Conservation (phyloP, 2,329 filamentous ascomycete species). For the Aspergillus sp. region DNA sequence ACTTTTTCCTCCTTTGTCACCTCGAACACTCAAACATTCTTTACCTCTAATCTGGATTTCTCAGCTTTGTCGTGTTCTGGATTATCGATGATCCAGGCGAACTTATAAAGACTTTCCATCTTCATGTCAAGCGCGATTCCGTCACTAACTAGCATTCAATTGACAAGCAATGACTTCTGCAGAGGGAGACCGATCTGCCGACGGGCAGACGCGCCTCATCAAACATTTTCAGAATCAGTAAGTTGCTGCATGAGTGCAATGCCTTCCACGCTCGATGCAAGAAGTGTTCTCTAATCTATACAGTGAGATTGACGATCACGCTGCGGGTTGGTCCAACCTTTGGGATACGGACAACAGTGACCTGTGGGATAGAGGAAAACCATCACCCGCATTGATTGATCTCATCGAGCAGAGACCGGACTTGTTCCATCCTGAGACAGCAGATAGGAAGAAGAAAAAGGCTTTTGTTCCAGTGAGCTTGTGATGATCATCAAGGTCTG, state of each 20-base stretch:
- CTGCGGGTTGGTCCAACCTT: slow-evolving; percentile 18
- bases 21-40: background rate
- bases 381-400: slow-evolving; percentile 31
- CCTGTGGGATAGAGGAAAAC: slow-evolving; percentile 31
- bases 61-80: background rate
- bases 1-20: background rate
- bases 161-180: background rate
- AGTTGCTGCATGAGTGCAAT: background rate
- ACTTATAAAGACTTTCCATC: background rate
- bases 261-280: background rate
- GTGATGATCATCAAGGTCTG: background rate
- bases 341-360: slow-evolving; percentile 25
- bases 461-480: slow-evolving; percentile 28
- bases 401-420: slow-evolving; percentile 22
- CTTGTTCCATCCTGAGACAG: slow-evolving; percentile 18
- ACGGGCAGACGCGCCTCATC: background rate
- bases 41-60: background rate
- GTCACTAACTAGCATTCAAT: background rate
- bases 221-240: background rate
- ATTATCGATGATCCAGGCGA: background rate
- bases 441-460: slow-evolving; percentile 22
- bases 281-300: background rate
- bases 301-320: background rate
- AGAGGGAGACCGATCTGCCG: background rate
- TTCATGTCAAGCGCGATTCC: background rate